Percentiles rank a stretch among this genome's conserved stretches.
Conservation (phyloP, 805 yeast species). For the Candida wancherniae region DNA sequence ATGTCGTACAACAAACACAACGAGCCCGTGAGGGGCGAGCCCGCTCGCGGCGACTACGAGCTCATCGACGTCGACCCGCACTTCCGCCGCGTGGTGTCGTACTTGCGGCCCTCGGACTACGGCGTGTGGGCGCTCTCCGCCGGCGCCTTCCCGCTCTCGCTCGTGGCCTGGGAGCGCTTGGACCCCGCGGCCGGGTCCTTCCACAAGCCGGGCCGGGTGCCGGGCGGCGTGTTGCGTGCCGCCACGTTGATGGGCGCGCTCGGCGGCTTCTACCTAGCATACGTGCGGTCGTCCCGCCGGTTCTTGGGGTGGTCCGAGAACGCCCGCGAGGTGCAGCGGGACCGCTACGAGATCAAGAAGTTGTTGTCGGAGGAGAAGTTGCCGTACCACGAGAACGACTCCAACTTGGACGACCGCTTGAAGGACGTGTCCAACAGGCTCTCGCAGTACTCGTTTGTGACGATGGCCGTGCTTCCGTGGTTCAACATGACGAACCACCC, state of each 20-base stretch:
- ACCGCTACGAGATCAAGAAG: conserved; percentile 68
- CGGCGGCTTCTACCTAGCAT: conserved; percentile 74
- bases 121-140: conserved; percentile 41
- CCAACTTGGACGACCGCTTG: conserved; percentile 55
- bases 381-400: conserved; percentile 61
- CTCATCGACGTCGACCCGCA: conserved; percentile 76
- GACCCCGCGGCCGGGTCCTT: conserved; percentile 40
- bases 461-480: conserved; percentile 67
- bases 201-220: conserved; percentile 46
- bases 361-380: conserved; percentile 59
- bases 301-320: conserved; percentile 79
- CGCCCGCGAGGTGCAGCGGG: conserved; percentile 61
- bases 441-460: conserved; percentile 64
- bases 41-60: conserved; percentile 33
- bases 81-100: conserved; percentile 64
- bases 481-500: conserved; percentile 79
- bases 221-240: conserved; percentile 53
- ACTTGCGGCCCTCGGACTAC: conserved; percentile 66
- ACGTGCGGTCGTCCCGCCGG: conserved; percentile 61
- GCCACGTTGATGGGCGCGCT: conserved; percentile 57
- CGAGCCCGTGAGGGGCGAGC: conserved; percentile 35
- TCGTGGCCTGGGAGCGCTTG: conserved; percentile 39
- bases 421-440: conserved; percentile 74
- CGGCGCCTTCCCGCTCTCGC: conserved; percentile 39
- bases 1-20: conserved; percentile 39